phyloP scores from a whole-genome alignment of 305 asterid species.

The Fraxinus platypoda region DNA sequence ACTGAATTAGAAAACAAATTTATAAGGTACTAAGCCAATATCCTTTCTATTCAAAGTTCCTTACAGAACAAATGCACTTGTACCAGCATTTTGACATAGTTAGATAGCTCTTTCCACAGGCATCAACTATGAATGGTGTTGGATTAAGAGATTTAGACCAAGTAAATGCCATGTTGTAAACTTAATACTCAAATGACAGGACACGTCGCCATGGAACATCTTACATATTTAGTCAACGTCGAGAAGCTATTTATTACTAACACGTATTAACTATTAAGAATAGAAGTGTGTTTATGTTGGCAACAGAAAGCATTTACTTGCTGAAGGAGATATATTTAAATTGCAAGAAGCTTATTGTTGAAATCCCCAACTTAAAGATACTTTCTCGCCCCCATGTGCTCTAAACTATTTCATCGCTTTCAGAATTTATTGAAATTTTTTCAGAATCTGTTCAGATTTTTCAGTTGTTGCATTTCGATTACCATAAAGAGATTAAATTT shows the following conservation, averaged over 20 bases:
- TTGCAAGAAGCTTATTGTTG: neutral
- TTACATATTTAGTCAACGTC: neutral
- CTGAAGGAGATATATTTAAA: neutral
- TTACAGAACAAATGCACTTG: neutral
- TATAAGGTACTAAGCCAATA: neutral
- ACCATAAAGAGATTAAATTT: neutral
- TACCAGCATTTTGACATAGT: neutral
- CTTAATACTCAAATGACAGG: neutral
- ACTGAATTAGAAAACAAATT: constrained; percentile 15
- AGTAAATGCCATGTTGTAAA: neutral
- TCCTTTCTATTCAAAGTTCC: neutral
- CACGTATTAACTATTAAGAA: neutral
- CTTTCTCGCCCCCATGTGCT: neutral
- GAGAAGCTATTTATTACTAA: neutral
- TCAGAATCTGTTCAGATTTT: neutral
- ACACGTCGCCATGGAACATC: neutral
- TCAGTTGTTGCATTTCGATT: neutral
- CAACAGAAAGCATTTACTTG: neutral
- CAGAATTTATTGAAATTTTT: neutral
- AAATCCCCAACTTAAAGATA: neutral
- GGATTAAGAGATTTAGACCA: neutral
- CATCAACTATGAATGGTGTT: neutral
- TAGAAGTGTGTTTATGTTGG: neutral
- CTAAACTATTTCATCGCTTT: neutral
- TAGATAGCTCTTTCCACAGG: neutral